Conservation (phyloP, 140 eudicot genomes). For the Bidens hawaiensis region DNA sequence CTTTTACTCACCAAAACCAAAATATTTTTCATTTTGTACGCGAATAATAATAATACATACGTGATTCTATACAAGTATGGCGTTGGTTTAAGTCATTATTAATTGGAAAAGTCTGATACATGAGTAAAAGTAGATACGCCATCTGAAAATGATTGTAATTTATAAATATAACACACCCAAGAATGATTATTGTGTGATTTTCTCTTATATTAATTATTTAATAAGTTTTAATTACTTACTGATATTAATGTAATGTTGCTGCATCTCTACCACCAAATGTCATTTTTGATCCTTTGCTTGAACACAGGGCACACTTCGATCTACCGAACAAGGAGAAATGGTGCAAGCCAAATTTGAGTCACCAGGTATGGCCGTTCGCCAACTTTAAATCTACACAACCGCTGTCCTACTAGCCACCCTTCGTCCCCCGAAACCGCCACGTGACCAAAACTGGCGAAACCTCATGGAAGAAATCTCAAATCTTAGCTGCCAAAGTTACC, state of each 20-base stretch:
- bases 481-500: conserved; percentile 55
- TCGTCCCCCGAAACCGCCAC: conserved; percentile 87
- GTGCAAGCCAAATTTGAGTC: conserved; percentile 92
- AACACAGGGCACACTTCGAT: conserved; percentile 81
- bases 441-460: conserved; percentile 87
- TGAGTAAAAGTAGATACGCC: too few relatives aligned
- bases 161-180: background rate
- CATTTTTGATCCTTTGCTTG: conserved; percentile 6
- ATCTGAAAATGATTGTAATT: too few relatives aligned
- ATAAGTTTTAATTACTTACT: background rate
- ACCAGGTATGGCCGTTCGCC: conserved; percentile 80
- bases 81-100: background rate
- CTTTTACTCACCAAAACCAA: background rate
- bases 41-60: too few relatives aligned
- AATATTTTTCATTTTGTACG: background rate
- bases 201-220: background rate
- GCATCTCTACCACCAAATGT: background rate
- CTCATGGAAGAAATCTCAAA: conserved; percentile 83
- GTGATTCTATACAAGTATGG: too few relatives aligned
- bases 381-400: conserved; percentile 84
- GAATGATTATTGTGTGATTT: background rate
- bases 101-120: background rate
- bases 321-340: conserved; percentile 98
- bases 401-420: conserved; percentile 91
- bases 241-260: background rate